Percentiles rank a stretch among this genome's conserved stretches.
These are phyloP conservation scores for Pseudogymnoascus verrucosus DNA, from an alignment of 2,329 filamentous ascomycete species.

Conservation along the genomic window DNA sequence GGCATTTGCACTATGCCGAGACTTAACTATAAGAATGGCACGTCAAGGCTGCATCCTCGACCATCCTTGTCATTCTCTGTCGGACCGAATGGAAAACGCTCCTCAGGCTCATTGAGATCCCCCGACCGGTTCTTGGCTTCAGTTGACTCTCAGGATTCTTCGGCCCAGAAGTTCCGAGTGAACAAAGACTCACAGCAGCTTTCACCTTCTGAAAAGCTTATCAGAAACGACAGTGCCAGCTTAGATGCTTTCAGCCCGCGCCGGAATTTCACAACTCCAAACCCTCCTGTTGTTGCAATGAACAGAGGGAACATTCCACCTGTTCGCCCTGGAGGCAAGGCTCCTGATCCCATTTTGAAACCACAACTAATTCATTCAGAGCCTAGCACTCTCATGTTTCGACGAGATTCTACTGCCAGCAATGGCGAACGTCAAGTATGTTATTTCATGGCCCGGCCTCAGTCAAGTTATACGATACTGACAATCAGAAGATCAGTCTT, in stretches of 20 bases:
- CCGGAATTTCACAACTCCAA: constrained; percentile 21
- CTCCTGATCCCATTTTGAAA: background rate
- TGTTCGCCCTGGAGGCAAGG: constrained; percentile 16
- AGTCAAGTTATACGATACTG: background rate
- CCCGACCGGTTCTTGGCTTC: constrained; percentile 50
- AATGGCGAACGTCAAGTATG: constrained; percentile 26
- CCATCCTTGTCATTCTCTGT: constrained; percentile 17
- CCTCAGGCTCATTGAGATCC: constrained; percentile 20
- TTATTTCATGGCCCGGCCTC: background rate
- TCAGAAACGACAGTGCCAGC: constrained; percentile 34
- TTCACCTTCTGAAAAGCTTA: constrained; percentile 37
- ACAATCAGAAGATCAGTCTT: constrained; percentile 46
- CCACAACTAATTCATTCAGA: constrained; percentile 18
- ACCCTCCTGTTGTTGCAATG: constrained; percentile 1
- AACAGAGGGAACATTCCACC: background rate
- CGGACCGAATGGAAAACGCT: constrained; percentile 14
- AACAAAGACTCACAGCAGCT: constrained; percentile 40
- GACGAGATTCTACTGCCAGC: constrained; percentile 19
- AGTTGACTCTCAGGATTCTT: constrained; percentile 25
- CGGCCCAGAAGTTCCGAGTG: constrained; percentile 41
- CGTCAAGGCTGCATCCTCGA: constrained; percentile 16
- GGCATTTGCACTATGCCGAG: constrained; percentile 7
- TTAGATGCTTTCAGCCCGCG: constrained; percentile 46
- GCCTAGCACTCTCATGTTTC: constrained; percentile 25
- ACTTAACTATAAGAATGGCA: constrained; percentile 12